These are phyloP conservation scores for Trypanosoma conorhini DNA, from an alignment of 208 protist species.

Conservation along the genomic window DNA sequence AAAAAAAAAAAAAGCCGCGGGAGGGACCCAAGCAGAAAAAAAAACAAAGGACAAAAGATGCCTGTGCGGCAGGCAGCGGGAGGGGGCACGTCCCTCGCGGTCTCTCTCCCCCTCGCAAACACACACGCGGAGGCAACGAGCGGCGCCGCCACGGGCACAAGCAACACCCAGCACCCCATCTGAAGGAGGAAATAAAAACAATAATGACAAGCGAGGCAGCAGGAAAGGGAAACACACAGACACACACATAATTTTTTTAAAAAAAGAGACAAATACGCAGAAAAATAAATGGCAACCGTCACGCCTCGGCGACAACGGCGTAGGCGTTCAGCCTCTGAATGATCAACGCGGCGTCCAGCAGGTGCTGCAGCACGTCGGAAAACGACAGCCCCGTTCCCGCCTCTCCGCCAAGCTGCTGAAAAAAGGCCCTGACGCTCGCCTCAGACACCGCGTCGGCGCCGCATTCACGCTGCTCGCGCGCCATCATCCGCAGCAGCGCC, in stretches of 20 bases:
- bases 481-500: conserved; percentile 25
- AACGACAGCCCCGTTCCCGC: conserved; percentile 45
- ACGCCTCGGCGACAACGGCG: conserved; percentile 32
- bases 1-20: conserved; percentile 24
- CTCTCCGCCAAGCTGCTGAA: conserved; percentile 43
- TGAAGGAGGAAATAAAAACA: conserved; percentile 27
- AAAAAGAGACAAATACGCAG: conserved; percentile 1
- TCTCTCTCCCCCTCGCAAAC: neutral
- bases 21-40: neutral
- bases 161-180: neutral
- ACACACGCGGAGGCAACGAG: neutral
- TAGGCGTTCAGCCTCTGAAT: conserved; percentile 54
- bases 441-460: conserved; percentile 16
- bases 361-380: conserved; percentile 48
- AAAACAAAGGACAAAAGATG: neutral
- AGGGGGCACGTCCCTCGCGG: too few relatives aligned
- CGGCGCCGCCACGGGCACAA: neutral
- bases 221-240: conserved; percentile 2
- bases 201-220: neutral
- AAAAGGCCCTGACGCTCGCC: conserved; percentile 31
- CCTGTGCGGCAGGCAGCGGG: neutral
- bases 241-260: conserved; percentile 5
- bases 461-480: conserved; percentile 30
- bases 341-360: conserved; percentile 59
- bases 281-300: conserved; percentile 7